Evolutionary conservation across 495 filamentous ascomycete species (phyloP).

Genomic region (Penicillium subrubescens): DNA sequence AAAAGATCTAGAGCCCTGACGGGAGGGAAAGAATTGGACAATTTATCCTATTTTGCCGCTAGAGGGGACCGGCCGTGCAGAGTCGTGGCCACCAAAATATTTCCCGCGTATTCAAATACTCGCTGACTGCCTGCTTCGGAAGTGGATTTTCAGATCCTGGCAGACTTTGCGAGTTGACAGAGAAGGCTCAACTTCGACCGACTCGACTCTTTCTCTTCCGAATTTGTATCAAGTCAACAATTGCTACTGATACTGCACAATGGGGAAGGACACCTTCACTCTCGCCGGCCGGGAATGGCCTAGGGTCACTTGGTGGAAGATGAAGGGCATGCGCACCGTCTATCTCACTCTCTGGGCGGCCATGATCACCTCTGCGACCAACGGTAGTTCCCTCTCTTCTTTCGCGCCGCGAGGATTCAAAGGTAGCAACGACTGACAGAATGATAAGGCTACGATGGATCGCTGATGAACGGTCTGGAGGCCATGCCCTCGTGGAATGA

Average conservation of each 20-base stretch:
- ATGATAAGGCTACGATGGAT: constrained; percentile 63
- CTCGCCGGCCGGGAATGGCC: constrained; percentile 44
- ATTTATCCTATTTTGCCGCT: constrained; percentile 23
- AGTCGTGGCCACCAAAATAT: background rate
- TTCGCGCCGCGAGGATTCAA: background rate
- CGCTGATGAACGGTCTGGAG: constrained; percentile 48
- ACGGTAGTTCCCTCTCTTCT: constrained; percentile 2
- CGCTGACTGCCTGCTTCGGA: background rate
- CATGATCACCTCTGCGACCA: constrained; percentile 38
- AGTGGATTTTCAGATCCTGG: background rate
- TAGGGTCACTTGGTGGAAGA: constrained; percentile 41
- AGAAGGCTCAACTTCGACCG: background rate
- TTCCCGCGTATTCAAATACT: constrained; percentile 5
- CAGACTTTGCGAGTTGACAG: background rate
- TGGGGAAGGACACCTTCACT: constrained; percentile 46
- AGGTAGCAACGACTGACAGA: constrained; percentile 24
- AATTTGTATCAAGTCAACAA: background rate
- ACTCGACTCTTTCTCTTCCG: background rate
- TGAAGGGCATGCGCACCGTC: constrained; percentile 40
- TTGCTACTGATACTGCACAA: constrained; percentile 11
- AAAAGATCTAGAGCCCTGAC: background rate
- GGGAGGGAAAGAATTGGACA: background rate
- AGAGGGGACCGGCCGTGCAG: background rate
- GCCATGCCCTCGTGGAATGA: constrained; percentile 38
- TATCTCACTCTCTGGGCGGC: constrained; percentile 42